Percentiles rank a stretch among this genome's conserved stretches.
These are phyloP conservation scores for Pistacia vera DNA, from an alignment of 345 rosid species.

Conservation along the genomic window DNA sequence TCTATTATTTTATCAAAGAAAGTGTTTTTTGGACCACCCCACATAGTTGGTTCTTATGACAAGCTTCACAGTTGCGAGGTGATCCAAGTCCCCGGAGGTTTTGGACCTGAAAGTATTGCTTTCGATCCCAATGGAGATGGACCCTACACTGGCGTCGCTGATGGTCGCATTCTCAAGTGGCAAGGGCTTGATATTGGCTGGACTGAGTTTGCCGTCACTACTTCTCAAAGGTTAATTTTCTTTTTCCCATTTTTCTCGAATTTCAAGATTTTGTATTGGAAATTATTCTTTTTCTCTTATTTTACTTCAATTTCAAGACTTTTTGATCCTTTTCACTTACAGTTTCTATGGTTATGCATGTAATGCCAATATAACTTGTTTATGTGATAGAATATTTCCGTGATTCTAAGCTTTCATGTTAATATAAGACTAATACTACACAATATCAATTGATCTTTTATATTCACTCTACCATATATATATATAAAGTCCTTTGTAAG, in stretches of 20 bases:
- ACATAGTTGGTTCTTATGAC: constrained; percentile 39
- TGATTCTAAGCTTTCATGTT: background rate
- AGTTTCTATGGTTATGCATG: too few relatives aligned
- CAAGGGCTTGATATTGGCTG: constrained; percentile 45
- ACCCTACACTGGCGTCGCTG: constrained; percentile 70
- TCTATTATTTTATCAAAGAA: constrained; percentile 23
- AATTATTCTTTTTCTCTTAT: background rate
- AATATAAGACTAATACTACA: background rate
- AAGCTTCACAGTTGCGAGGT: constrained; percentile 38
- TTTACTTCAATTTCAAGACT: too few relatives aligned
- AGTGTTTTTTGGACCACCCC: constrained; percentile 37
- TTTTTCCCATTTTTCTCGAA: background rate
- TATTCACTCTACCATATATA: too few relatives aligned
- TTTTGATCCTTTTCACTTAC: too few relatives aligned
- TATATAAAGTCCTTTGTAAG: too few relatives aligned
- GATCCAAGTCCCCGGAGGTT: constrained; percentile 45
- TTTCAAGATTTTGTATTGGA: background rate
- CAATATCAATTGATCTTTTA: too few relatives aligned
- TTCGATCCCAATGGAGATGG: constrained; percentile 59
- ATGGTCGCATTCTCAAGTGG: constrained; percentile 74
- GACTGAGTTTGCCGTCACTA: constrained; percentile 62
- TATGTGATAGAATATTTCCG: too few relatives aligned
- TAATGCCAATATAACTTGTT: too few relatives aligned
- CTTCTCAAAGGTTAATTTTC: constrained; percentile 42
- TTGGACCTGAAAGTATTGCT: constrained; percentile 71